Base-by-base conservation (phyloP, 768 basidiomycete species). In the Roridomyces roridus region DNA sequence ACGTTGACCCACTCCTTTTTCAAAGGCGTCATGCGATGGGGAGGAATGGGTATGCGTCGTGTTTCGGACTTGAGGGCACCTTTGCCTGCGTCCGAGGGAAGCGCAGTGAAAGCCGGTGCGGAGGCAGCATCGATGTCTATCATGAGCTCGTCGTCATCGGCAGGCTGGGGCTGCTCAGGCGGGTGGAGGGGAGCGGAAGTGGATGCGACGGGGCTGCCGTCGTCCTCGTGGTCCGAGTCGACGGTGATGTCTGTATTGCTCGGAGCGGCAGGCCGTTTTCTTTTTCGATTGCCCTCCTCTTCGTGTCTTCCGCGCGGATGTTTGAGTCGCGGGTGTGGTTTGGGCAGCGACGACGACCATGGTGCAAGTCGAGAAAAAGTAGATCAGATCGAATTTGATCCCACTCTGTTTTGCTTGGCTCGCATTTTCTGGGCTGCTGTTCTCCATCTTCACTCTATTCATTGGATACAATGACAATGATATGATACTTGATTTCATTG, bases 1-100 rank as follows among this genome's bases (percentile, higher is more conserved):
- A 98, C 87, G 69, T 91, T 92, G 46, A 96, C 80, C 96, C 96
- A 98, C 62, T 97, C 95, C 68, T 91, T 93, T 76, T 97, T 96
- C 50, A 98, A 74, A 3, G 97, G 97, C 10, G 95, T 94, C 93
- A 98, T 96, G 47, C 97, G 86, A 72, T 99, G 97, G 9, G 94
- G 94, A 12, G 97, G 97, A 71, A 99, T 91, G 11, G 92, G 80
- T 67, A 99, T 86, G 49, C 93, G 83, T 69, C 96, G 80, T n/a
- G 82, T 86, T 74, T 98, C 96, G 5, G 91, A 88, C 70, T 89
- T 93, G 55, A 88, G 77, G 10, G 80, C 72, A 0, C 82, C 74
- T 54, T 80, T 79, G 24, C 80, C 78, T 8, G 83, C 85, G 42
- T 82, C 77, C 9, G 86, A 80, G 8, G 86, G 78, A 18, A 93